Conservation (phyloP, 2,329 filamentous ascomycete species). For the Cladosporium velox region DNA sequence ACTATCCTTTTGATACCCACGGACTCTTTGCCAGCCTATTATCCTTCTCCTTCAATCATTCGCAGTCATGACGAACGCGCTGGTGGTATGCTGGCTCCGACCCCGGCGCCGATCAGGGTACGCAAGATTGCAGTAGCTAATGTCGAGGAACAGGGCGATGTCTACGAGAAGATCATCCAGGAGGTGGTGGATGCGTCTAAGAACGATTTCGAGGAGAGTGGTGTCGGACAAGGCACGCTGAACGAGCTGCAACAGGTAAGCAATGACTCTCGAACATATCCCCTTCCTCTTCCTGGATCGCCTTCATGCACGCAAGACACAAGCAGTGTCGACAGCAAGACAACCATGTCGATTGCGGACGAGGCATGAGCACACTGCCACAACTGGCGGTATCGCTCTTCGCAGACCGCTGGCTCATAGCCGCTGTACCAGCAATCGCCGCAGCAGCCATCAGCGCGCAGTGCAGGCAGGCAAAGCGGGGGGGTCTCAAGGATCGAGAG, state of each 20-base stretch:
- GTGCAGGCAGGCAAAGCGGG: constrained; percentile 44
- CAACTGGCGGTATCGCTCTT: background rate
- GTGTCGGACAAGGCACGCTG: constrained; percentile 83
- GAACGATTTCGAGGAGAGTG: constrained; percentile 95
- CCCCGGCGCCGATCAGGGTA: constrained; percentile 5
- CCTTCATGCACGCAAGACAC: background rate
- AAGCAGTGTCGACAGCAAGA: background rate
- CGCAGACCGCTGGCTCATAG: constrained; percentile 14
- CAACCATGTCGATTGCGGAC: background rate
- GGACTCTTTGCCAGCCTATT: background rate
- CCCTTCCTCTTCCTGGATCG: constrained; percentile 23
- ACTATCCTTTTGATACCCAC: background rate
- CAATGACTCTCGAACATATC: constrained; percentile 22
- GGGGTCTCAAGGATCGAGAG: constrained; percentile 39
- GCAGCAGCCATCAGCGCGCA: constrained; percentile 19
- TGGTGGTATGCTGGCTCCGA: constrained; percentile 30
- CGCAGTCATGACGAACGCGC: constrained; percentile 32
- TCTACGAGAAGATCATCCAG: constrained; percentile 91
- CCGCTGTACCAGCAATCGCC: constrained; percentile 24
- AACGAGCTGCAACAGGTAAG: constrained; percentile 83
- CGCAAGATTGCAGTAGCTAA: constrained; percentile 14
- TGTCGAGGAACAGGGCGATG: constrained; percentile 58
- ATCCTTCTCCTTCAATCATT: background rate
- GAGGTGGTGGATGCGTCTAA: constrained; percentile 66
- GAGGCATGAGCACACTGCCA: background rate